Evolutionary conservation across 495 filamentous ascomycete genomes (phyloP).

Genomic region (Tetracladium setigerum): DNA sequence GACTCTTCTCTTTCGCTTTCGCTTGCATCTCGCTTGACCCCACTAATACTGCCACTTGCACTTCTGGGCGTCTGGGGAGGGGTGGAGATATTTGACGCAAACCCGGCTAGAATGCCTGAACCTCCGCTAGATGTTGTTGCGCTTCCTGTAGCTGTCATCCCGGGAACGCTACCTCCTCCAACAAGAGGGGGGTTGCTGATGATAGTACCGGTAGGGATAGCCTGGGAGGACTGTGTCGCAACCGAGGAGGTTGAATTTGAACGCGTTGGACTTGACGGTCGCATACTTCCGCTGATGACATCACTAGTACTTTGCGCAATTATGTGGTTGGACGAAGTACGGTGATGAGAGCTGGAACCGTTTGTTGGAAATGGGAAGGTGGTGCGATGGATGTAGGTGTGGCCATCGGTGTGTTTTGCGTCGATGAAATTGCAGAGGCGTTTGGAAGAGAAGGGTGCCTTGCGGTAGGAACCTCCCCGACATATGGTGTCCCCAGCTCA

Average conservation of each 20-base stretch:
- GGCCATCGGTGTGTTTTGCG: constrained; percentile 53
- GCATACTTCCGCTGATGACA: constrained; percentile 21
- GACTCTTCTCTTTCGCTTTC: constrained; percentile 41
- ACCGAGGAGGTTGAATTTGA: constrained; percentile 86
- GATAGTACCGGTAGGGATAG: constrained; percentile 24
- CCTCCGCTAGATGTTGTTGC: constrained; percentile 20
- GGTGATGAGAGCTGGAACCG: constrained; percentile 33
- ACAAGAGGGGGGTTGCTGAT: constrained; percentile 76
- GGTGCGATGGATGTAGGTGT: constrained; percentile 57
- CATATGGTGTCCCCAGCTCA: constrained; percentile 84
- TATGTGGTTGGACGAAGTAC: constrained; percentile 38
- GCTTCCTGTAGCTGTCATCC: constrained; percentile 55
- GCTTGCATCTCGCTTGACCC: constrained; percentile 54
- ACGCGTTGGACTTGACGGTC: constrained; percentile 67
- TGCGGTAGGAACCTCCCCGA: constrained; percentile 49
- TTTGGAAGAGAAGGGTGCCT: constrained; percentile 34
- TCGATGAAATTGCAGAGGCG: constrained; percentile 27
- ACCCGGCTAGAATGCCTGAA: constrained; percentile 13
- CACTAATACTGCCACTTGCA: constrained; percentile 33
- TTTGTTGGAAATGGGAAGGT: constrained; percentile 44
- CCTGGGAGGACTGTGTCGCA: constrained; percentile 45
- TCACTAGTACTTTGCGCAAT: constrained; percentile 33
- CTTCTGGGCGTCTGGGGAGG: constrained; percentile 73
- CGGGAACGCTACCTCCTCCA: constrained; percentile 56
- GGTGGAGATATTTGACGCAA: constrained; percentile 43